Evolutionary conservation across 208 protist genomes (phyloP).

Genomic region (Jaenimonas drosophilae): DNA sequence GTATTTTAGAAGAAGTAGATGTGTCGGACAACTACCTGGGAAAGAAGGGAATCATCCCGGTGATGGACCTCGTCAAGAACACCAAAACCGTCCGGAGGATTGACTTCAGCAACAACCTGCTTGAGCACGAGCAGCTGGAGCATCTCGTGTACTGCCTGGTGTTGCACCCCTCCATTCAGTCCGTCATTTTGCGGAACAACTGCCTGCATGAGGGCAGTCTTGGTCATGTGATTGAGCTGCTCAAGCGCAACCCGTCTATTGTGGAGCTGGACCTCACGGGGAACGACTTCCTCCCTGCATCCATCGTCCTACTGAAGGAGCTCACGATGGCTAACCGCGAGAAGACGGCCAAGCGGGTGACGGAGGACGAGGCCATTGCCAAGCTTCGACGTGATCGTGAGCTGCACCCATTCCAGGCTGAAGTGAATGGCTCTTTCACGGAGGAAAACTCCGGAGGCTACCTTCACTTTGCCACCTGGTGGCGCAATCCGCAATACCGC

Average conservation of each 20-base stretch:
- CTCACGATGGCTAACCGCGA: constrained; percentile 15
- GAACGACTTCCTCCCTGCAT: constrained; percentile 40
- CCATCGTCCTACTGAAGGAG: constrained; percentile 12
- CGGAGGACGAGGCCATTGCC: constrained; percentile 2
- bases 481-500: constrained; percentile 73
- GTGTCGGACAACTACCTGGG: constrained; percentile 78
- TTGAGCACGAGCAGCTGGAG: constrained; percentile 58
- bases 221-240: constrained; percentile 46
- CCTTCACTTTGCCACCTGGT: constrained; percentile 79
- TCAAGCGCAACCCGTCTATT: constrained; percentile 44
- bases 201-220: constrained; percentile 52
- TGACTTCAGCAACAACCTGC: constrained; percentile 61
- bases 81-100: constrained; percentile 53
- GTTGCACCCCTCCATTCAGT: constrained; percentile 55
- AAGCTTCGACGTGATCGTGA: constrained; percentile 5
- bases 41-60: constrained; percentile 59
- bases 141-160: constrained; percentile 77
- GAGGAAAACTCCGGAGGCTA: constrained; percentile 54
- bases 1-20: constrained; percentile 40
- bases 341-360: not conserved
- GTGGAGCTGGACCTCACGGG: constrained; percentile 24
- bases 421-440: constrained; percentile 20
- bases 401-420: constrained; percentile 16
- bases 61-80: constrained; percentile 81
- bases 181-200: constrained; percentile 40